Evolutionary conservation across 2,329 filamentous ascomycete genomes (phyloP).

Genomic region (Aspergillus piperis): DNA sequence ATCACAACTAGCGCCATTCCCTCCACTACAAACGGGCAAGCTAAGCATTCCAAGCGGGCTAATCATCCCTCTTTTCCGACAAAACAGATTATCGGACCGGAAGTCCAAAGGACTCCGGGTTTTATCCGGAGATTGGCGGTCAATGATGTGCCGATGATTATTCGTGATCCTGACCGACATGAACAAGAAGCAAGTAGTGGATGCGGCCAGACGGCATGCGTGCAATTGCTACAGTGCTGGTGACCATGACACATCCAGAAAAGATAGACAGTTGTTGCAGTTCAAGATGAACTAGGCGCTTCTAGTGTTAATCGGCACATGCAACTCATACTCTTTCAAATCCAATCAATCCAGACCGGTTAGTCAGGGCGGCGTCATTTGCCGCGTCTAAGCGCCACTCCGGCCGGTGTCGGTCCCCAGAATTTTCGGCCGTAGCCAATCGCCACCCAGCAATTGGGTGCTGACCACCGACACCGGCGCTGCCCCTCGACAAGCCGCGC

Average conservation of each 20-base stretch:
- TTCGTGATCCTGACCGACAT: neutral
- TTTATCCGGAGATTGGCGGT: neutral
- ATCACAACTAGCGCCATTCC: too few species aligned
- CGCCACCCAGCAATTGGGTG: conserved; percentile 25
- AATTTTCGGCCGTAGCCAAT: conserved; percentile 27
- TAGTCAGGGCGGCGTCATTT: conserved; percentile 11
- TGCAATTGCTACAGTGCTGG: neutral
- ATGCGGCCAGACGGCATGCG: too few species aligned
- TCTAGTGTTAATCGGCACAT: neutral
- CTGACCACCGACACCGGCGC: conserved; percentile 42
- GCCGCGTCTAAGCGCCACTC: conserved; percentile 20
- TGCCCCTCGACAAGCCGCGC: conserved; percentile 32
- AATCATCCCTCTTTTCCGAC: neutral
- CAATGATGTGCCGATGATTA: neutral
- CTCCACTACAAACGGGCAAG: neutral
- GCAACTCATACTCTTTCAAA: neutral
- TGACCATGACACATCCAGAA: neutral
- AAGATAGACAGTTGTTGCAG: neutral
- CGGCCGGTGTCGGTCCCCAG: conserved; percentile 12
- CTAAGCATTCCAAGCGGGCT: neutral
- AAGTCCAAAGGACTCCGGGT: neutral
- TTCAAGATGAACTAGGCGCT: neutral
- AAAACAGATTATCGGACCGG: neutral
- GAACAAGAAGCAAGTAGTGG: neutral
- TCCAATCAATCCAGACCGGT: conserved; percentile 15